Percentiles rank a stretch among this genome's conserved stretches.
Conservation (phyloP, 192 early-diverging fungal genomes). For the Linnemannia elongata region DNA sequence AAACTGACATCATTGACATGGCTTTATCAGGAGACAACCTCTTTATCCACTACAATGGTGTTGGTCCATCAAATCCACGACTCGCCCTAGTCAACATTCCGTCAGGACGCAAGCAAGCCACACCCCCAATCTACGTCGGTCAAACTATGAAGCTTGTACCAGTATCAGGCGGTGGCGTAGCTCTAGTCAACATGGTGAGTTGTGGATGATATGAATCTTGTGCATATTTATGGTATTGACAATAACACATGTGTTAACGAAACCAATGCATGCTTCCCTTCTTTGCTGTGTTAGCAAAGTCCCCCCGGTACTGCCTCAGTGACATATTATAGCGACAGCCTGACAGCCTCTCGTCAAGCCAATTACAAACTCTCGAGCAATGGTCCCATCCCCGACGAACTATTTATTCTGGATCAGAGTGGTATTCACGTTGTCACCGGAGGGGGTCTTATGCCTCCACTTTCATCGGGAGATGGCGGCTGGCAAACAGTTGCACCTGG, state of each 20-base stretch:
- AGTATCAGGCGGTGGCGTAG: not conserved
- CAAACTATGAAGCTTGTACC: not conserved
- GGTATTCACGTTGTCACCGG: no score
- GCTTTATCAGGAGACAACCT: not conserved
- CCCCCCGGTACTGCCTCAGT: not conserved
- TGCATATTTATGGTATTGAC: not conserved
- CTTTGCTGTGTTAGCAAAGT: not conserved
- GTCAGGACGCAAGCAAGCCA: not conserved
- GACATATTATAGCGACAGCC: not conserved
- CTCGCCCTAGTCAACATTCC: not conserved
- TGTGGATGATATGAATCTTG: not conserved
- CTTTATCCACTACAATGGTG: conserved; percentile 11
- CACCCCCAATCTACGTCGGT: not conserved
- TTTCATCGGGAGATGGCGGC: no score
- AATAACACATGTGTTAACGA: not conserved
- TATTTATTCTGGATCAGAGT: not conserved
- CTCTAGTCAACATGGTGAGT: not conserved
- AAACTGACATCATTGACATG: not conserved
- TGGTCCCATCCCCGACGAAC: not conserved
- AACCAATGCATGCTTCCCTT: not conserved
- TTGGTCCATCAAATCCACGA: not conserved
- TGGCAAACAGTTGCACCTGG: not conserved
- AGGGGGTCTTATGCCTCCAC: no score
- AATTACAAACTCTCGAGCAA: not conserved
- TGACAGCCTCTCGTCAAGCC: not conserved